Evolutionary conservation across 2,329 filamentous ascomycete genomes (phyloP).

Genomic region (Pyrenophora teres): DNA sequence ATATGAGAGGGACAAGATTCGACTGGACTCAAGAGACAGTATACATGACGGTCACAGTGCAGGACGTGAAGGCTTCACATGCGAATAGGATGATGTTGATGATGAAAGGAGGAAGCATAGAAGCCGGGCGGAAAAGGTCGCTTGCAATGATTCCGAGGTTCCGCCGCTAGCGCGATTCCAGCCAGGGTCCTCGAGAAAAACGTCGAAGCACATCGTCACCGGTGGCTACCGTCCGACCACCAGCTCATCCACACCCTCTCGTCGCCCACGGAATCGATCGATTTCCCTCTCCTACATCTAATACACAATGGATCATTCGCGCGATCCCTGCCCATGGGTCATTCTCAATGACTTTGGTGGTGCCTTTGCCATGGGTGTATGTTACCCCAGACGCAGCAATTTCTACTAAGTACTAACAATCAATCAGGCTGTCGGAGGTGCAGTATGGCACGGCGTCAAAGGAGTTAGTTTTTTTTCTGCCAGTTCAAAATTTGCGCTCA

Average conservation of each 20-base stretch:
- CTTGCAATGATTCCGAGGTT: constrained; percentile 19
- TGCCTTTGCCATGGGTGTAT: constrained; percentile 94
- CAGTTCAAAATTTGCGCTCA: constrained; percentile 11
- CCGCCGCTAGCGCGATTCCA: constrained; percentile 20
- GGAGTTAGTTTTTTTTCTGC: constrained; percentile 63
- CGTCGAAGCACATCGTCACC: constrained; percentile 38
- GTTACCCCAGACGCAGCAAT: constrained; percentile 43
- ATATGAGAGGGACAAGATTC: no score
- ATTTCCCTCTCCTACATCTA: not conserved
- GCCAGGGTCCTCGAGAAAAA: constrained; percentile 30
- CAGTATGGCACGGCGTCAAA: constrained; percentile 95
- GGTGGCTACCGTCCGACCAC: constrained; percentile 19
- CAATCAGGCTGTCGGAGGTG: constrained; percentile 50
- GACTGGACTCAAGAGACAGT: no score
- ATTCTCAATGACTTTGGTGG: constrained; percentile 97
- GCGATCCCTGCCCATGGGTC: constrained; percentile 97
- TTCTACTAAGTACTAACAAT: constrained; percentile 15
- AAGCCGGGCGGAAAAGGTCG: constrained; percentile 4
- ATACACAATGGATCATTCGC: constrained; percentile 81
- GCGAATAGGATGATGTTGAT: no score
- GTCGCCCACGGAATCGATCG: not conserved
- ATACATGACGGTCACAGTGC: no score
- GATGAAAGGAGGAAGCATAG: not conserved
- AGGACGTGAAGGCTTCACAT: no score
- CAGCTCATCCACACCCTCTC: constrained; percentile 23